Evolutionary conservation across 2,329 filamentous ascomycete species (phyloP).

Genomic region (Cladophialophora chaetospira): DNA sequence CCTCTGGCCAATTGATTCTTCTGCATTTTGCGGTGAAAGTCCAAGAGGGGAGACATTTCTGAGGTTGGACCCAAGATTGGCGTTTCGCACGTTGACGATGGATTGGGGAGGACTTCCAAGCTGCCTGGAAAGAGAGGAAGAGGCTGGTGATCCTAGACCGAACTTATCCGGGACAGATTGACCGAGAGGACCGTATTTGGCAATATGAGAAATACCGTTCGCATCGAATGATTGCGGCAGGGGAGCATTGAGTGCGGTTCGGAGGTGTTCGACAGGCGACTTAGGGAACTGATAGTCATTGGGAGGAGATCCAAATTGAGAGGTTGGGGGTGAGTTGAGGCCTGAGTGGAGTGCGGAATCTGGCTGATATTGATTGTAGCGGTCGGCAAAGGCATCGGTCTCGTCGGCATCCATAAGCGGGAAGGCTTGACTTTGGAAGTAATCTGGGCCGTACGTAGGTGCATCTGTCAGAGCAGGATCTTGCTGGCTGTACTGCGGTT

Average conservation of each 20-base stretch:
- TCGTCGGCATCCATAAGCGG: conserved; percentile 47
- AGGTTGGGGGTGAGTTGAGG: conserved; percentile 60
- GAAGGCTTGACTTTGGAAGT: conserved; percentile 45
- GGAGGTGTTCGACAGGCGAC: conserved; percentile 68
- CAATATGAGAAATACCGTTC: conserved; percentile 89
- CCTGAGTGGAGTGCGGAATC: conserved; percentile 61
- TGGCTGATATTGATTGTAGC: conserved; percentile 46
- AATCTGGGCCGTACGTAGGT: conserved; percentile 44
- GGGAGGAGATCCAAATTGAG: conserved; percentile 79
- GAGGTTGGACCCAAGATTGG: conserved; percentile 71
- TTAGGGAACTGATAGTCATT: conserved; percentile 76
- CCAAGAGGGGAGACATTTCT: conserved; percentile 58
- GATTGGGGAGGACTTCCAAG: conserved; percentile 66
- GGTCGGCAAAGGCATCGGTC: conserved; percentile 39
- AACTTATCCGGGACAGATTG: conserved; percentile 93
- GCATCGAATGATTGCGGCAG: conserved; percentile 95
- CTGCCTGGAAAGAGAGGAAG: conserved; percentile 45
- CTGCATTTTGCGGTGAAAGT: conserved; percentile 64
- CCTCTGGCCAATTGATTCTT: conserved; percentile 64
- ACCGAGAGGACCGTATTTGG: conserved; percentile 84
- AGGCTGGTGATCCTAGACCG: conserved; percentile 80
- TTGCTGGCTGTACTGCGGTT: conserved; percentile 62
- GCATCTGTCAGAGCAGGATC: conserved; percentile 75
- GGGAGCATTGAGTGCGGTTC: conserved; percentile 87
- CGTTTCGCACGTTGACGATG: conserved; percentile 64